These are phyloP conservation scores for Candida maesae DNA, from an alignment of 805 yeast species.

Conservation along the genomic window DNA sequence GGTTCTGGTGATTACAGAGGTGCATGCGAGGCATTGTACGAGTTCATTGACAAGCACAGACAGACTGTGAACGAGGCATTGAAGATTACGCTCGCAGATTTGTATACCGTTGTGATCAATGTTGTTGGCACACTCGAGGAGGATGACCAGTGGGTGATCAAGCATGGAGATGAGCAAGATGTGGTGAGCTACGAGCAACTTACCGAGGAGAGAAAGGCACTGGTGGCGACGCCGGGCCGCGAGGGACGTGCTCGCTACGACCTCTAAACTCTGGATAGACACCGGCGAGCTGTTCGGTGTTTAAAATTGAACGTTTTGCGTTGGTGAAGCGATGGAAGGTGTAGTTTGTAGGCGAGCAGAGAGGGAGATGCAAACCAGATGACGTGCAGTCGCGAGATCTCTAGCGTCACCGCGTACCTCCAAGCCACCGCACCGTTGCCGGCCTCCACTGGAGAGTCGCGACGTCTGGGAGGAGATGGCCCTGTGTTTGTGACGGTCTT, in stretches of 20 bases:
- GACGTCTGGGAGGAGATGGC: no score
- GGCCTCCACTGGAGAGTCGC: no score
- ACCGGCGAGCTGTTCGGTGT: no score
- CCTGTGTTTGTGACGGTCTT: no score
- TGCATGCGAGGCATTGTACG: slow-evolving; percentile 40
- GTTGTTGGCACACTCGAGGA: slow-evolving; percentile 32
- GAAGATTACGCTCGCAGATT: slow-evolving; percentile 28
- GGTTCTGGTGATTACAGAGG: slow-evolving; percentile 49
- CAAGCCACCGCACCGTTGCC: no score
- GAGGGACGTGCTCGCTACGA: slow-evolving; percentile 1
- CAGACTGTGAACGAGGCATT: slow-evolving; percentile 5
- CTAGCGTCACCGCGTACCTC: no score
- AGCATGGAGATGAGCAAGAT: slow-evolving; percentile 22
- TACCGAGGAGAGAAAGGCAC: slow-evolving; percentile 11
- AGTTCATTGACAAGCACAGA: slow-evolving; percentile 32
- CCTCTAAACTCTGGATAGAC: no score
- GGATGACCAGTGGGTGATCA: slow-evolving; percentile 41
- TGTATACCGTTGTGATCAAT: slow-evolving; percentile 38
- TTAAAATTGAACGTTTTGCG: no score
- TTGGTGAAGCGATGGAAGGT: no score
- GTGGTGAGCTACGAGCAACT: slow-evolving; percentile 20
- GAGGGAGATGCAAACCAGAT: not conserved
- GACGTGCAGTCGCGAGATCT: not conserved
- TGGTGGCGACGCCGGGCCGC: not conserved
- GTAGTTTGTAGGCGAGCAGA: no score